Conservation (phyloP, 495 filamentous ascomycete genomes). For the Aspergillus carlsbadensis region DNA sequence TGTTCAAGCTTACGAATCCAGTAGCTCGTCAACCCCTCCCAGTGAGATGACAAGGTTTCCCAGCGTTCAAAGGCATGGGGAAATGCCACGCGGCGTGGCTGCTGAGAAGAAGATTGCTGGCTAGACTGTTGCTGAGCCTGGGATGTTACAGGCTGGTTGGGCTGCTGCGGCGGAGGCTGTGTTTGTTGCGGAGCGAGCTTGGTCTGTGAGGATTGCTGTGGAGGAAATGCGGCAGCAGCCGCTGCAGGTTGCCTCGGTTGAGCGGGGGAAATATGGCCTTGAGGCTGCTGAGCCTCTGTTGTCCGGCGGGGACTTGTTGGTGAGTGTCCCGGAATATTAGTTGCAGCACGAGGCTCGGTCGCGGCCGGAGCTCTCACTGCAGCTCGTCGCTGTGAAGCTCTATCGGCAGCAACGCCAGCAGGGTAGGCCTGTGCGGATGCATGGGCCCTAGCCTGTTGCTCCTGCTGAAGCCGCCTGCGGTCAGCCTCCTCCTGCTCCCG, state of each 20-base stretch:
- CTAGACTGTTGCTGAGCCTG: slow-evolving; percentile 1
- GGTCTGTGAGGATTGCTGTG: slow-evolving; percentile 11
- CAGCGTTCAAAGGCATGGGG: slow-evolving; percentile 97
- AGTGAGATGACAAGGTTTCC: slow-evolving; percentile 95
- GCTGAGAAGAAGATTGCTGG: not conserved
- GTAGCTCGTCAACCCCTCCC: slow-evolving; percentile 95
- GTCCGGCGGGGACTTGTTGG: slow-evolving; percentile 12
- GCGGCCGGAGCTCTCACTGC: slow-evolving; percentile 26
- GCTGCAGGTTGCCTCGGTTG: slow-evolving; percentile 7
- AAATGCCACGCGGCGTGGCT: slow-evolving; percentile 56
- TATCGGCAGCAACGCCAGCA: slow-evolving; percentile 60
- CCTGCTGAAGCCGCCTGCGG: slow-evolving; percentile 48
- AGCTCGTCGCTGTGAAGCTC: slow-evolving; percentile 43
- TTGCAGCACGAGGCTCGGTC: slow-evolving; percentile 18
- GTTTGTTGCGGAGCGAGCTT: slow-evolving; percentile 25
- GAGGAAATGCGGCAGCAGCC: slow-evolving; percentile 14
- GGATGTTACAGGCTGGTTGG: slow-evolving; percentile 10
- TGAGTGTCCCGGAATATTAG: slow-evolving; percentile 11
- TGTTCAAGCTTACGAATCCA: slow-evolving; percentile 93
- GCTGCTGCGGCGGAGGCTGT: slow-evolving; percentile 11
- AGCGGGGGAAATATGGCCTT: slow-evolving; percentile 13
- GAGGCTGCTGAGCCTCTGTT: slow-evolving; percentile 10
- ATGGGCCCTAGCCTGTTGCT: slow-evolving; percentile 47
- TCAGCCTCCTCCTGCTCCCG: slow-evolving; percentile 54
- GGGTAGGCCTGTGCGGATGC: slow-evolving; percentile 33